A percentile compares a stretch with the other conserved stretches of the same genome.
Evolutionary conservation across 176 grass and related monocot species (phyloP).

Genomic region (Juncus effusus): DNA sequence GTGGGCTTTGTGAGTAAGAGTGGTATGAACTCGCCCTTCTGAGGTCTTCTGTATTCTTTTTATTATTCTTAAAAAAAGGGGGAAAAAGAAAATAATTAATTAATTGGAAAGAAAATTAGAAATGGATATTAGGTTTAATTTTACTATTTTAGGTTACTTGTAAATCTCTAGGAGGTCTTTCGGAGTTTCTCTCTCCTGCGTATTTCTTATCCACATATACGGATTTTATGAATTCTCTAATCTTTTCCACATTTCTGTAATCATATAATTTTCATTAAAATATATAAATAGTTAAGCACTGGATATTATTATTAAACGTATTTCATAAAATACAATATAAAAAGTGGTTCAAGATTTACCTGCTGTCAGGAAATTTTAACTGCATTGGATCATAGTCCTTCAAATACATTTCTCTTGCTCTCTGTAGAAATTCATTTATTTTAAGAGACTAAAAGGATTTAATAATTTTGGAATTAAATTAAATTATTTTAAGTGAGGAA

Average conservation of each 20-base stretch:
- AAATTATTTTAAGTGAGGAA: conserved; percentile 4
- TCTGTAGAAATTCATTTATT: conserved; percentile 35
- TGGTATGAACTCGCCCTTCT: conserved; percentile 76
- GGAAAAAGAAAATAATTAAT: background rate
- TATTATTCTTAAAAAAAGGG: conserved; percentile 47
- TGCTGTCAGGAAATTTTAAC: conserved; percentile 64
- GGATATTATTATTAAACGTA: background rate
- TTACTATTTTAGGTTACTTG: conserved; percentile 38
- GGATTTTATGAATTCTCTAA: conserved; percentile 86
- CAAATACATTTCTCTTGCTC: conserved; percentile 66
- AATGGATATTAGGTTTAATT: background rate
- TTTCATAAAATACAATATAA: background rate
- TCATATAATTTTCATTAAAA: conserved; percentile 7
- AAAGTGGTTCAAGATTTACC: conserved; percentile 31
- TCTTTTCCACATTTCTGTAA: conserved; percentile 48
- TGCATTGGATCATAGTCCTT: conserved; percentile 61
- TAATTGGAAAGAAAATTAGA: conserved; percentile 2
- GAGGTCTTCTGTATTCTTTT: conserved; percentile 61
- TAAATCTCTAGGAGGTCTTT: conserved; percentile 87
- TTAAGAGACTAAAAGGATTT: background rate
- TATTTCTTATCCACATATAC: conserved; percentile 84
- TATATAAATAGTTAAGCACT: background rate
- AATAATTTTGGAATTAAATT: background rate
- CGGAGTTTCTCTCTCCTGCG: conserved; percentile 43
- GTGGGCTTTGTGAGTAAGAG: conserved; percentile 89